Conservation (phyloP, 306 rosid genomes). For the Gynostemma pentaphyllum region DNA sequence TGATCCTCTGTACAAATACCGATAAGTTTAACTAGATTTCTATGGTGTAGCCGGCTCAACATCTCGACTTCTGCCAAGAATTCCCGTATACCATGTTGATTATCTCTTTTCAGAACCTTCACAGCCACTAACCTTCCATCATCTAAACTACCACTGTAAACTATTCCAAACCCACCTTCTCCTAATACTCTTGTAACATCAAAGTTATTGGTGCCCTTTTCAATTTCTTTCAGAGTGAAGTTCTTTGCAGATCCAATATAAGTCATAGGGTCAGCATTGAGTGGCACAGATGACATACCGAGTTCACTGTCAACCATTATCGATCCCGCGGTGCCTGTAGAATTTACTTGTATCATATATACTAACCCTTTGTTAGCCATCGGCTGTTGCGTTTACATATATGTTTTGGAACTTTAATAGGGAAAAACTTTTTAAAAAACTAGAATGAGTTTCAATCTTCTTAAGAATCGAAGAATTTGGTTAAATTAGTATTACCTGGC, state of each 20-base stretch:
- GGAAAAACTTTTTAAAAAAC: neutral
- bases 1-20: slow-evolving; percentile 81
- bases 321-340: slow-evolving; percentile 4
- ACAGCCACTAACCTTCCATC: slow-evolving; percentile 91
- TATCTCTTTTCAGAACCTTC: slow-evolving; percentile 81
- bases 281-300: slow-evolving; percentile 41
- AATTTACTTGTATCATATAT: neutral
- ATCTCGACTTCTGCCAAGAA: slow-evolving; percentile 97
- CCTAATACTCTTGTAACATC: slow-evolving; percentile 79
- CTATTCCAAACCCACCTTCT: slow-evolving; percentile 98
- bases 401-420: neutral
- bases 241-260: slow-evolving; percentile 69
- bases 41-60: slow-evolving; percentile 93
- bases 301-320: slow-evolving; percentile 20
- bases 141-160: slow-evolving; percentile 56
- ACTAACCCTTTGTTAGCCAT: too few species aligned
- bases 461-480: neutral
- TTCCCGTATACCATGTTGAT: slow-evolving; percentile 78
- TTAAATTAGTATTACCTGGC: slow-evolving; percentile 30
- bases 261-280: slow-evolving; percentile 38
- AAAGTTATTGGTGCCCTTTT: slow-evolving; percentile 69
- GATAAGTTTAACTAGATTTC: slow-evolving; percentile 74
- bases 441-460: neutral
- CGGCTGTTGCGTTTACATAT: too few species aligned
- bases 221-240: slow-evolving; percentile 59